Evolutionary conservation across 139 green algal species (phyloP), one percentile per base, ranked within the genome.

Genomic region (Desmodesmus armatus): DNA sequence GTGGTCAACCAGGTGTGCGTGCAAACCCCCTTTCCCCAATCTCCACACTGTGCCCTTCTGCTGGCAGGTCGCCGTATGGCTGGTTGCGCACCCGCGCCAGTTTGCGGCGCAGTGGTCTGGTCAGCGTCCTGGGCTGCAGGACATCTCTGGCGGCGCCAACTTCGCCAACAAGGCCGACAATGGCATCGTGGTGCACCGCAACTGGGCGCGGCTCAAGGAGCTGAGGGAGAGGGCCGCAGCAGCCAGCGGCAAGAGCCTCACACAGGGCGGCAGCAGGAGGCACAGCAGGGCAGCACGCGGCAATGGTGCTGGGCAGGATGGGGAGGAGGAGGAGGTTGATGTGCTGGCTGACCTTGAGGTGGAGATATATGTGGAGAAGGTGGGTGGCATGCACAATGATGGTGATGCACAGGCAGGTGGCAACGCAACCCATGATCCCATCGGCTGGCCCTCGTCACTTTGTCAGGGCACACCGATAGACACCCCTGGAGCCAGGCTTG

Each of bases 121-220:
- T 13, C 96, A 99, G 91, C 96, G 96, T 85, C 97, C 95, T 31
- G 93, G 99, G 17, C 93, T 99, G 29, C 88, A 99, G 41, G 96
- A 99, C 93, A 98, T 99, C 85, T 95, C 86, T 49, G 97, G 97
- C 55, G 96, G 89, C 0, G 97, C 97, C 25, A 96, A 99, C 90
- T 99, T 99, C 91, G 95, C 98, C 84, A 99, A 99, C 90, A 99
- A 99, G 90, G 92, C 92, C 33, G 97, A 99, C 91, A 96, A 96
- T 85, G 97, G 96, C 40, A 94, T 99, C 31, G 93, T 99, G 13
- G 89, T 99, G 43, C 96, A 99, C 93, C 51, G 81, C 35, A 39
- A 87, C 25, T 87, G 81, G 81, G 58, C 35, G 47, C 49, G 70
- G 80, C 49, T 85, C 15, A 78, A 71, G 35, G 80, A 85, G 66